A percentile compares a stretch with the other conserved stretches of the same genome.
phyloP scores from a whole-genome alignment of 371 early-diverging fungal genomes.

The Lichtheimia ornata region DNA sequence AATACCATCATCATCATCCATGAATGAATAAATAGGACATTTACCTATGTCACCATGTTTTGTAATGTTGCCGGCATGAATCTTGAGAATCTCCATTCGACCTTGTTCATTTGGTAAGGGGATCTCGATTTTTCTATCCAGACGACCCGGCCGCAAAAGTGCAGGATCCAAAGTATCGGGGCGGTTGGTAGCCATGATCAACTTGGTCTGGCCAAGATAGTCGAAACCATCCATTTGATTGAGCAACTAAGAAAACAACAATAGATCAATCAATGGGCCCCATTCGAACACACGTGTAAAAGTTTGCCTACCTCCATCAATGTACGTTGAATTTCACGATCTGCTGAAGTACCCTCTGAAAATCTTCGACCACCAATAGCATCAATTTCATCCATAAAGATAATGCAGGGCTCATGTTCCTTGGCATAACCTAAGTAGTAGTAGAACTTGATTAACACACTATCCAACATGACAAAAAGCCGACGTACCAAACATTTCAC shows the following conservation, averaged over 20 bases:
- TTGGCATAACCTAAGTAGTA: slow-evolving; percentile 85
- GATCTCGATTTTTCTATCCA: slow-evolving; percentile 99
- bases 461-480: not conserved
- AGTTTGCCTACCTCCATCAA: slow-evolving; percentile 85
- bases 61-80: slow-evolving; percentile 93
- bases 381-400: slow-evolving; percentile 99
- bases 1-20: not conserved
- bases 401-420: slow-evolving; percentile 99
- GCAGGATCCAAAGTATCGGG: slow-evolving; percentile 99
- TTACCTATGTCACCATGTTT: slow-evolving; percentile 96
- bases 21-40: not conserved
- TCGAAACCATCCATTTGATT: slow-evolving; percentile 99
- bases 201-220: slow-evolving; percentile 96
- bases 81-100: slow-evolving; percentile 97
- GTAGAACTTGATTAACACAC: not conserved
- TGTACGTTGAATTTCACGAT: slow-evolving; percentile 99
- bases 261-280: not conserved
- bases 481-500: slow-evolving; percentile 96
- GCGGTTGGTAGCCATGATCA: slow-evolving; percentile 99
- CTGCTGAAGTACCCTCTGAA: slow-evolving; percentile 98
- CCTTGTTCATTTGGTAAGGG: slow-evolving; percentile 89
- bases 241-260: slow-evolving; percentile 58
- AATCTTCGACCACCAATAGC: slow-evolving; percentile 99
- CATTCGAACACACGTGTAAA: not conserved
- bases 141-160: slow-evolving; percentile 95